phyloP scores from a whole-genome alignment of 257 asterid species.

The Lantana camara region DNA sequence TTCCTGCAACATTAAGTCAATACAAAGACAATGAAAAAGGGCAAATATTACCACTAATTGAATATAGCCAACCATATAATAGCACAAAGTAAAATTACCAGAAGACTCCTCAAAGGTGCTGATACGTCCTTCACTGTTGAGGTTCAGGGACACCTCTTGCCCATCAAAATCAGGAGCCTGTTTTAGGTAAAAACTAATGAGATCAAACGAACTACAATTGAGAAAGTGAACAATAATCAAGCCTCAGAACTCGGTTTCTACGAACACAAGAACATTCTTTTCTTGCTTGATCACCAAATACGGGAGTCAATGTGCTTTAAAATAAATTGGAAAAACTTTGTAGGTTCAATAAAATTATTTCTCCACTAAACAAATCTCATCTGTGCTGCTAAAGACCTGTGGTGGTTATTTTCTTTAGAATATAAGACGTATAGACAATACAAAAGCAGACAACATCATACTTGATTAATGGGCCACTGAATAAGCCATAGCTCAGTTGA shows the following conservation, averaged over 20 bases:
- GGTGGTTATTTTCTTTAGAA: neutral
- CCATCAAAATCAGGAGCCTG: constrained; percentile 64
- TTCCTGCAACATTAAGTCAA: constrained; percentile 42
- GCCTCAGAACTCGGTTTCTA: neutral
- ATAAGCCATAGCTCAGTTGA: constrained; percentile 79
- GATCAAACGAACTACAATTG: neutral
- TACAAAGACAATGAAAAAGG: neutral
- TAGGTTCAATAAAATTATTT: neutral
- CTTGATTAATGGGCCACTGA: constrained; percentile 68
- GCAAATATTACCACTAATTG: neutral
- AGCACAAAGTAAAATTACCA: constrained; percentile 41
- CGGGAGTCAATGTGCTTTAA: no score
- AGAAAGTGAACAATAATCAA: neutral
- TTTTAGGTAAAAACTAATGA: constrained; percentile 19
- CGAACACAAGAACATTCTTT: neutral
- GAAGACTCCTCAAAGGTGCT: constrained; percentile 55
- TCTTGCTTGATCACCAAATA: no score
- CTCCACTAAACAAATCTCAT: neutral
- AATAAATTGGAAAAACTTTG: no score
- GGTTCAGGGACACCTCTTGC: constrained; percentile 46
- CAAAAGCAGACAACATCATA: constrained; percentile 11
- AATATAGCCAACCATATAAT: constrained; percentile 2
- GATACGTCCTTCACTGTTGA: constrained; percentile 45
- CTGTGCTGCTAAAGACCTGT: neutral
- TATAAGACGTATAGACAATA: neutral